Evolutionary conservation across 805 yeast species (phyloP).

Genomic region (Crinitomyces ghanaensis): DNA sequence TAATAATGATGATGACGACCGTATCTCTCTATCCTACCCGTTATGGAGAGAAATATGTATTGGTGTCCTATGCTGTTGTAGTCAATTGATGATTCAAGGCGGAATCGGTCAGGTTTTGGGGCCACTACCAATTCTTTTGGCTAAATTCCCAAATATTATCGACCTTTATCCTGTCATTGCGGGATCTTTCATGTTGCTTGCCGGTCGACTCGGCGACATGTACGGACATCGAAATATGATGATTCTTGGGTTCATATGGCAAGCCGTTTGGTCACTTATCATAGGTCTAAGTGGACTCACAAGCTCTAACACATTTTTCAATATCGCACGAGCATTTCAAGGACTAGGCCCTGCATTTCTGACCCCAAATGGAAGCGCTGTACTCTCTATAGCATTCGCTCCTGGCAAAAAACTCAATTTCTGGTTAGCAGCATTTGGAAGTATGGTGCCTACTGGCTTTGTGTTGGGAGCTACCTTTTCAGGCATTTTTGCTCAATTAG

Average conservation of each 20-base stretch:
- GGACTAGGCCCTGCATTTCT: constrained; percentile 54
- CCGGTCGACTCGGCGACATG: constrained; percentile 64
- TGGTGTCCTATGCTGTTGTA: no score
- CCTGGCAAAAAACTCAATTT: constrained; percentile 40
- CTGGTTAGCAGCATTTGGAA: constrained; percentile 47
- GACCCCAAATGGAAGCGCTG: constrained; percentile 50
- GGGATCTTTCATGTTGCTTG: constrained; percentile 58
- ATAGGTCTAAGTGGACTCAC: constrained; percentile 46
- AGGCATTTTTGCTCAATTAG: constrained; percentile 34
- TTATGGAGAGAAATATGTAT: no score
- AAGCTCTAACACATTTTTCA: constrained; percentile 33
- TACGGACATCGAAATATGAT: constrained; percentile 51
- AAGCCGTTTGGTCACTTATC: constrained; percentile 45
- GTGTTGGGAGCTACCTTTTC: constrained; percentile 43
- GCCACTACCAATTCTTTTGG: no score
- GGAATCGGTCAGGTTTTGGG: no score
- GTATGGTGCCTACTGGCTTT: constrained; percentile 54
- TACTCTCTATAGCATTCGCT: constrained; percentile 33
- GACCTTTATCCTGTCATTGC: constrained; percentile 59
- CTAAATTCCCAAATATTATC: no score
- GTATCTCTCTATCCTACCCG: no score
- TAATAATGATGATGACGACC: no score
- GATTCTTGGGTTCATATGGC: constrained; percentile 44
- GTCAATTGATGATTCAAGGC: no score
- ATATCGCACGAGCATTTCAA: constrained; percentile 44